Evolutionary conservation across 345 rosid genomes (phyloP).

Genomic region (Populus alba): DNA sequence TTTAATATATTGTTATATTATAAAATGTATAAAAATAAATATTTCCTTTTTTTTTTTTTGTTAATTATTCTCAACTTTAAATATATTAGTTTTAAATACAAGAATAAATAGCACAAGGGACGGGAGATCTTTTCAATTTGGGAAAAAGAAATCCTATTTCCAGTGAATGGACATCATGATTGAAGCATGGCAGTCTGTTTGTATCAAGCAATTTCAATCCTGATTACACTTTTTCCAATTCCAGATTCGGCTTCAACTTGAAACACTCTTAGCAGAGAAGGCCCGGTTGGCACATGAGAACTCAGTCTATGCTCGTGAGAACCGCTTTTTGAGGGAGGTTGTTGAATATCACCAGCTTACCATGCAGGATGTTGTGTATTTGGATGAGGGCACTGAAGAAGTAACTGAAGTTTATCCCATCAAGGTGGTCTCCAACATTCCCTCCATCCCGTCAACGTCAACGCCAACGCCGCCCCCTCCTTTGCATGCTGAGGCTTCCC

Average conservation of each 20-base stretch:
- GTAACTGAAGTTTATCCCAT: constrained; percentile 44
- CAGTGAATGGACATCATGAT: not conserved
- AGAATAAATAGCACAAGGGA: no score
- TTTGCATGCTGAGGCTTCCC: constrained; percentile 15
- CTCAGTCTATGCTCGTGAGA: constrained; percentile 34
- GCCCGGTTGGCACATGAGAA: constrained; percentile 36
- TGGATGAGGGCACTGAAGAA: constrained; percentile 39
- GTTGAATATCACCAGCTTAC: constrained; percentile 40
- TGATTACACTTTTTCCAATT: not conserved
- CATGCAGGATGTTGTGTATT: constrained; percentile 35
- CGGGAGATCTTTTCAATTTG: not conserved
- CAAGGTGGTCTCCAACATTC: constrained; percentile 40
- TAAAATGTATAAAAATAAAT: no score
- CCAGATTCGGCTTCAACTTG: constrained; percentile 37
- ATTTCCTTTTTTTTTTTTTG: no score
- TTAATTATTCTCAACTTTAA: no score
- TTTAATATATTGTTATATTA: no score
- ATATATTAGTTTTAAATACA: no score
- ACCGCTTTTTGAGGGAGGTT: constrained; percentile 35
- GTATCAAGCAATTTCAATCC: not conserved
- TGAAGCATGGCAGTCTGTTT: not conserved
- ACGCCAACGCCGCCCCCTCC: constrained; percentile 11
- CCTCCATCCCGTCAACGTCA: constrained; percentile 11
- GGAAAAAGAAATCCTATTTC: not conserved
- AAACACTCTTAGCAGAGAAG: constrained; percentile 33